Conservation (phyloP, 768 basidiomycete genomes). For the Suillus alpinus region DNA sequence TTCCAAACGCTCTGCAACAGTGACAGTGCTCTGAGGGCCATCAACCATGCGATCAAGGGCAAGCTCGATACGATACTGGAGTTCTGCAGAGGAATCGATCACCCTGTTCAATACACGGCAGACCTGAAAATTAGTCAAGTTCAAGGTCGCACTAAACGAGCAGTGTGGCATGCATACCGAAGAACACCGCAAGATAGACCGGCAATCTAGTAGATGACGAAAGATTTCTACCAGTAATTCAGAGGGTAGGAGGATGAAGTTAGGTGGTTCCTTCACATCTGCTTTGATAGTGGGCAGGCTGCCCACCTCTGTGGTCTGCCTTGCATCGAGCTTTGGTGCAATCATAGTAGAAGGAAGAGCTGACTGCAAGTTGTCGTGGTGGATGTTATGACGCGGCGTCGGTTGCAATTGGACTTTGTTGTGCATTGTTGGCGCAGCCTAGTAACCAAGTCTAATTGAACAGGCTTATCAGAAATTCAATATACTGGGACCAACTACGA, state of each 20-base stretch:
- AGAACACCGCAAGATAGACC: slow-evolving; percentile 4
- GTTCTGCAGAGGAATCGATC: slow-evolving; percentile 26
- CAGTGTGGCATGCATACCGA: neutral
- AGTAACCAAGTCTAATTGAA: too few relatives aligned
- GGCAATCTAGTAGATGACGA: neutral
- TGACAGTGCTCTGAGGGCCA: slow-evolving; percentile 6
- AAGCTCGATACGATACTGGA: slow-evolving; percentile 41
- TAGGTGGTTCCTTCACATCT: neutral
- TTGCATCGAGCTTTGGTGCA: neutral
- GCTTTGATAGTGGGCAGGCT: neutral
- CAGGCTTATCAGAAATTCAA: too few relatives aligned
- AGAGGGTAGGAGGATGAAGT: neutral
- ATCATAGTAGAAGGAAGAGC: neutral
- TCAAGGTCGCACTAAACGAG: neutral
- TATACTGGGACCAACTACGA: too few relatives aligned
- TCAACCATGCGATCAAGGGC: slow-evolving; percentile 35
- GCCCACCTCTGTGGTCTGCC: neutral
- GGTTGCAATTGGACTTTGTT: too few relatives aligned
- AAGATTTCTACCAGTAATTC: slow-evolving; percentile 3
- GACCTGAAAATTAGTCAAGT: slow-evolving; percentile 13
- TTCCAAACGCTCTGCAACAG: slow-evolving; percentile 30
- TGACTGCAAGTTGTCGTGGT: neutral
- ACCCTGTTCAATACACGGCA: slow-evolving; percentile 18
- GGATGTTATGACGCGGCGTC: too few relatives aligned
- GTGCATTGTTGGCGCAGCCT: too few relatives aligned